These are phyloP conservation scores for Suhomyces coccinellae DNA, from an alignment of 1,139 yeast genomes.

Conservation along the genomic window DNA sequence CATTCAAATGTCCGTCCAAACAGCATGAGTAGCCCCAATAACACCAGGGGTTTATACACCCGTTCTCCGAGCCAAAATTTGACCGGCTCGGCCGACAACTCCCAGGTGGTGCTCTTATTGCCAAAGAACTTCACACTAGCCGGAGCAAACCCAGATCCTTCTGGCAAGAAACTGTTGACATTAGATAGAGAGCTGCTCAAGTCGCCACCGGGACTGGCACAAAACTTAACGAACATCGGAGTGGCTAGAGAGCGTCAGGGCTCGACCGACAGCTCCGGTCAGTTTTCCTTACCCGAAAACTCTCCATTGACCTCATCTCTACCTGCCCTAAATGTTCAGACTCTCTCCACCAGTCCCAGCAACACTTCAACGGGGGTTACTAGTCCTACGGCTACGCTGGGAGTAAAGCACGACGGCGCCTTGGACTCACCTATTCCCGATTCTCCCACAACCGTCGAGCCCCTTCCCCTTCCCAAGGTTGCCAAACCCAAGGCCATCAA, in stretches of 20 bases:
- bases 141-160: constrained; percentile 15
- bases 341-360: not conserved
- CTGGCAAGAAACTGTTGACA: constrained; percentile 26
- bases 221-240: constrained; percentile 25
- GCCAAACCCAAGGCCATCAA: not conserved
- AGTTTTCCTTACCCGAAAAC: not conserved
- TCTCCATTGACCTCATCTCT: not conserved
- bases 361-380: not conserved
- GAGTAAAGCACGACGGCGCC: constrained; percentile 1
- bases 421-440: constrained; percentile 11
- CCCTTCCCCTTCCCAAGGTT: constrained; percentile 1
- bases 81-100: constrained; percentile 12
- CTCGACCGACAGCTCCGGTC: not conserved
- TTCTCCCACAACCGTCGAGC: not conserved
- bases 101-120: constrained; percentile 44
- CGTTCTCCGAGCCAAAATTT: not conserved
- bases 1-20: not conserved
- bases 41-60: not conserved
- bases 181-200: constrained; percentile 28
- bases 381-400: not conserved
- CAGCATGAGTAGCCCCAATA: not conserved
- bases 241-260: constrained; percentile 14
- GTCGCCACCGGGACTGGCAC: constrained; percentile 12
- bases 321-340: not conserved
- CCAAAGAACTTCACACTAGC: constrained; percentile 48